phyloP scores from a whole-genome alignment of 2,329 filamentous ascomycete species.

The Colletotrichum sp. region DNA sequence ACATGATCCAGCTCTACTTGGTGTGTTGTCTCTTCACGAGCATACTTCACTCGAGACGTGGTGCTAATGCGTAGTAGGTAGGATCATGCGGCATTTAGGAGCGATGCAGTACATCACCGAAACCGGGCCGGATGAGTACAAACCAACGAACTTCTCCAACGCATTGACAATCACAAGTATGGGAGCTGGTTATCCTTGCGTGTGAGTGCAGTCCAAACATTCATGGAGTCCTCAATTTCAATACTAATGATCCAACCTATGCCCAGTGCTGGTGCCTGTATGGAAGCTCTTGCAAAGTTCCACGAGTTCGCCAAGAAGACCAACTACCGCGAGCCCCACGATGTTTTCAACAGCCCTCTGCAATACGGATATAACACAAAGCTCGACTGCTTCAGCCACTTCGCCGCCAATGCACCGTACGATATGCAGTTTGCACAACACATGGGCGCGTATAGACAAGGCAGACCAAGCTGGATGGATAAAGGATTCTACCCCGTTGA shows the following conservation, averaged over 20 bases:
- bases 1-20: neutral
- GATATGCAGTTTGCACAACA: conserved; percentile 22
- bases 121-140: conserved; percentile 38
- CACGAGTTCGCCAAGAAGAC: conserved; percentile 33
- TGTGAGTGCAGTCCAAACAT: conserved; percentile 19
- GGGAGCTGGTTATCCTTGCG: conserved; percentile 34
- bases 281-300: conserved; percentile 22
- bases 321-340: conserved; percentile 33
- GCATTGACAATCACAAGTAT: conserved; percentile 39
- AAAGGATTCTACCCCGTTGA: conserved; percentile 33
- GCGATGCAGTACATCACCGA: conserved; percentile 45
- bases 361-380: conserved; percentile 37
- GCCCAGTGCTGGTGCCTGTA: conserved; percentile 24
- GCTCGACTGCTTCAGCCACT: conserved; percentile 3
- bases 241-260: neutral
- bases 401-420: neutral
- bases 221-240: rapidly evolving
- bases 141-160: conserved; percentile 40
- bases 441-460: conserved; percentile 39
- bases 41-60: rapidly evolving
- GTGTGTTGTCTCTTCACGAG: neutral
- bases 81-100: conserved; percentile 40
- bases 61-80: conserved; percentile 3
- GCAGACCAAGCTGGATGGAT: conserved; percentile 38
- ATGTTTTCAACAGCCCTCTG: conserved; percentile 30